phyloP scores from a whole-genome alignment of 164 flowering plant genomes.

The Tetracentron sinense region DNA sequence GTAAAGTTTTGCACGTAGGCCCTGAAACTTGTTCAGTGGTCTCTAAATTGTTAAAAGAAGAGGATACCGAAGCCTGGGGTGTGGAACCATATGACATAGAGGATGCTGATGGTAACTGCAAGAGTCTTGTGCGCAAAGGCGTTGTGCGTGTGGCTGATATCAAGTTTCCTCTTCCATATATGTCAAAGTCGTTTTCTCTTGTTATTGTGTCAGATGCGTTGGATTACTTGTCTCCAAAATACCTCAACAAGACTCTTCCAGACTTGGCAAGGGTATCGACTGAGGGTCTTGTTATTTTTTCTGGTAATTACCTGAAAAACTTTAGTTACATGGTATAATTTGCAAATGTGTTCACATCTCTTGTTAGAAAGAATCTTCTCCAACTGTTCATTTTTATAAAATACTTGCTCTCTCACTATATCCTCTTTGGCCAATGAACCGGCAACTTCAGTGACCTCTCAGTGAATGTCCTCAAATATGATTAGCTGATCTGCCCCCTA shows the following conservation, averaged over 20 bases:
- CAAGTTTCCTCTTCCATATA: conserved; percentile 86
- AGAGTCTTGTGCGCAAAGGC: conserved; percentile 68
- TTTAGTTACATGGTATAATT: too few relatives aligned
- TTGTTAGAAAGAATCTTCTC: not conserved
- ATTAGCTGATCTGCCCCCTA: too few relatives aligned
- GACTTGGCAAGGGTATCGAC: conserved; percentile 74
- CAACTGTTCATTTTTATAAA: not conserved
- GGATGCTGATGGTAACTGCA: conserved; percentile 74
- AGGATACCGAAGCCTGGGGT: conserved; percentile 90
- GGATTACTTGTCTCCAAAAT: conserved; percentile 89
- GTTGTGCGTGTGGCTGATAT: conserved; percentile 87
- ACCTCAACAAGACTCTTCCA: conserved; percentile 85
- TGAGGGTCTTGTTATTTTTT: conserved; percentile 76
- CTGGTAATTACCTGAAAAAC: conserved; percentile 48
- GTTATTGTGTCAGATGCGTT: conserved; percentile 86
- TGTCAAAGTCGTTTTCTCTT: conserved; percentile 71
- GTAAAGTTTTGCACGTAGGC: conserved; percentile 87
- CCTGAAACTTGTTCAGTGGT: conserved; percentile 88
- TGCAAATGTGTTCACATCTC: too few relatives aligned
- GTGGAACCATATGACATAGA: conserved; percentile 90
- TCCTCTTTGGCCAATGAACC: too few relatives aligned
- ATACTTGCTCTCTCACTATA: too few relatives aligned
- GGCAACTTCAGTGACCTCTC: too few relatives aligned
- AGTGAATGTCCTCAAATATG: too few relatives aligned
- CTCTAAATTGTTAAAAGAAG: conserved; percentile 69